Evolutionary conservation across 2,329 filamentous ascomycete genomes (phyloP).

Genomic region (Polytolypa hystricis): DNA sequence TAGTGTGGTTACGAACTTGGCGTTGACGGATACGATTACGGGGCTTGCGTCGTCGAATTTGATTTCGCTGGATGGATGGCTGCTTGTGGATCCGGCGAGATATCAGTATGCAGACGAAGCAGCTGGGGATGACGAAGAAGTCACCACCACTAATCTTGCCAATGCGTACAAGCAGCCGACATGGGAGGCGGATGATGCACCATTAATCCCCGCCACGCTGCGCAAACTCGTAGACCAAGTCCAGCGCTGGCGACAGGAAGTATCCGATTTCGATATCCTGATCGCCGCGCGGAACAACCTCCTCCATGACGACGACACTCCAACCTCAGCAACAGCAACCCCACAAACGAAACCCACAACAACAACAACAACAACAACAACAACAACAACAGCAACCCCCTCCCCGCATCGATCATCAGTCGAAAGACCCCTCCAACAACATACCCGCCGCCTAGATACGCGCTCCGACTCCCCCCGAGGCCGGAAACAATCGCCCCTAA

Average conservation of each 20-base stretch:
- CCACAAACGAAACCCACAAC: conserved; percentile 3
- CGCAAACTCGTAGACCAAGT: conserved; percentile 53
- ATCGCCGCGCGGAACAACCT: conserved; percentile 46
- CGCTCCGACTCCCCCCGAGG: conserved; percentile 17
- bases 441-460: conserved; percentile 1
- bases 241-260: conserved; percentile 47
- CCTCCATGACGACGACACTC: conserved; percentile 24
- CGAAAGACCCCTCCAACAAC: conserved; percentile 7
- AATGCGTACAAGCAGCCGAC: conserved; percentile 32
- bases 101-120: conserved; percentile 43
- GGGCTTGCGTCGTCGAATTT: conserved; percentile 76
- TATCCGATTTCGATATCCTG: conserved; percentile 63
- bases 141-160: conserved; percentile 18
- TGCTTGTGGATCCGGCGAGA: conserved; percentile 59
- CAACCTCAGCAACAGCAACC: conserved; percentile 3
- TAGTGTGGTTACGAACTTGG: conserved; percentile 80
- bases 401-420: conserved; percentile 3
- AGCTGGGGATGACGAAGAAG: conserved; percentile 19
- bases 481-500: conserved; percentile 12
- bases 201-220: conserved; percentile 45
- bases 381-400: neutral
- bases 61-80: conserved; percentile 81
- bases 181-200: conserved; percentile 37
- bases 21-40: conserved; percentile 71
- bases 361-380: no score